Evolutionary conservation across 257 asterid species (phyloP), one percentile per base, ranked within the genome.

Genomic region (Gynochthodes officinalis): DNA sequence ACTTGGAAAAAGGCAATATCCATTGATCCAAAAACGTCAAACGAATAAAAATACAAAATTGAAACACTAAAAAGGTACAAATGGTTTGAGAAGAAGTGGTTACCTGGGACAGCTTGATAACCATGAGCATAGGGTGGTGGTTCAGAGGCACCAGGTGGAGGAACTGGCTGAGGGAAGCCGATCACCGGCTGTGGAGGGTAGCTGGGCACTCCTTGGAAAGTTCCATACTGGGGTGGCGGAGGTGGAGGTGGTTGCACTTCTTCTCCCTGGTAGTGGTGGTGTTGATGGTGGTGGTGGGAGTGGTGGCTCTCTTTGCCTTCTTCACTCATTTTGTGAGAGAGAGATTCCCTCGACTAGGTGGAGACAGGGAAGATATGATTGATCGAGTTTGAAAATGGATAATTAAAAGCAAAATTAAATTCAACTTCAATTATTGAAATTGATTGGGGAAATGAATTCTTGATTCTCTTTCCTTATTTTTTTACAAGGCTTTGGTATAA

Each of bases 41-140:
- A 15, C 14, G 1, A 40, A 16, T 3, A 5, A 59, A 71, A 58
- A 18, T 9, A 63, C 37, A 37, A 0, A 37, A 9, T 8, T 63
- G 30, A 48, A 15, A 54, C 5, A 57, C 7, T 6, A 40, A 57
- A 44, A 53, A 3, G 4, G 40, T 32, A 40, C 2, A 23, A 28
- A 48, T 19, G 21, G 8, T 40, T n/a, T 18, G 60, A 53, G 33
- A 63, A 62, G 25, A 59, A 6, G 3, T 32, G 16, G 12, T 32
- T 62, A 93, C 97, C 96, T 73, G 93, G 92, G 55, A 91, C 96
- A 74, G 91, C 77, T 77, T 93, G 98, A 83, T 93, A 93, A 42
- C 90, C 96, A 71, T 83, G 96, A 69, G 84, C 82, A 73, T 93
- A 87, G 69, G 86, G 57, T 0, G 80, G 82, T 16, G 89, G 83